phyloP scores from a whole-genome alignment of 208 protist genomes.

The Leishmania aethiopica region DNA sequence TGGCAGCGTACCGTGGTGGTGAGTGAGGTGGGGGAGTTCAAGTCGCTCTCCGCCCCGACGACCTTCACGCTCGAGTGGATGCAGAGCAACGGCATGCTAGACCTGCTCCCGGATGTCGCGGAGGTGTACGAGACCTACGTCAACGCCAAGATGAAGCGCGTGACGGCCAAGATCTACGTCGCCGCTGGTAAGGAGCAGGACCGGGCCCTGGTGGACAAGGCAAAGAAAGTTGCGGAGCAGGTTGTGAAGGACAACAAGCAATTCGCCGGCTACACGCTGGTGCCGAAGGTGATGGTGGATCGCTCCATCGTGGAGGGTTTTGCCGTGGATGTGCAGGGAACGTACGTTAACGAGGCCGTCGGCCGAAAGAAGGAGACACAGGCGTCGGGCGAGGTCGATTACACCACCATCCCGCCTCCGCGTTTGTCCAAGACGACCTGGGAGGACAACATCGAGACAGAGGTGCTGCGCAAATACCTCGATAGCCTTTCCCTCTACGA shows the following conservation, averaged over 20 bases:
- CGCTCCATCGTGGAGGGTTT: slow-evolving; percentile 87
- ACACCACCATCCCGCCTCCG: slow-evolving; percentile 75
- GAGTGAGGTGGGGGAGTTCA: slow-evolving; percentile 78
- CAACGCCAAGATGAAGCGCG: slow-evolving; percentile 86
- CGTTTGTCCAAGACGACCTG: slow-evolving; percentile 65
- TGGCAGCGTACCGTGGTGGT: slow-evolving; percentile 85
- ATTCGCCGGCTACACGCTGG: slow-evolving; percentile 63
- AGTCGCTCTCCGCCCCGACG: slow-evolving; percentile 74
- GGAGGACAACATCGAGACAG: slow-evolving; percentile 89
- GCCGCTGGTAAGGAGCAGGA: slow-evolving; percentile 65
- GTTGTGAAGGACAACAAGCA: slow-evolving; percentile 69
- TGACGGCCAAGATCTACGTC: slow-evolving; percentile 85
- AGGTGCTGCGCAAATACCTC: slow-evolving; percentile 86
- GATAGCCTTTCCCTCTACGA: slow-evolving; percentile 86
- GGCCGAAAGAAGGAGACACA: slow-evolving; percentile 49
- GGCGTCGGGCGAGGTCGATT: slow-evolving; percentile 70
- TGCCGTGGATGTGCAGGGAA: slow-evolving; percentile 81
- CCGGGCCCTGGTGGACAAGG: slow-evolving; percentile 46
- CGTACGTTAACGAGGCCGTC: slow-evolving; percentile 79
- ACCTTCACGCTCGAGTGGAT: slow-evolving; percentile 92
- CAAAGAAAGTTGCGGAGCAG: slow-evolving; percentile 75
- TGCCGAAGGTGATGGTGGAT: slow-evolving; percentile 84
- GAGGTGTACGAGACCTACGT: slow-evolving; percentile 90
- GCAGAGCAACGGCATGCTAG: slow-evolving; percentile 91
- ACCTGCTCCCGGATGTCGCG: slow-evolving; percentile 78